These are phyloP conservation scores for Patellaria atrata DNA, from an alignment of 495 filamentous ascomycete species.

Conservation along the genomic window DNA sequence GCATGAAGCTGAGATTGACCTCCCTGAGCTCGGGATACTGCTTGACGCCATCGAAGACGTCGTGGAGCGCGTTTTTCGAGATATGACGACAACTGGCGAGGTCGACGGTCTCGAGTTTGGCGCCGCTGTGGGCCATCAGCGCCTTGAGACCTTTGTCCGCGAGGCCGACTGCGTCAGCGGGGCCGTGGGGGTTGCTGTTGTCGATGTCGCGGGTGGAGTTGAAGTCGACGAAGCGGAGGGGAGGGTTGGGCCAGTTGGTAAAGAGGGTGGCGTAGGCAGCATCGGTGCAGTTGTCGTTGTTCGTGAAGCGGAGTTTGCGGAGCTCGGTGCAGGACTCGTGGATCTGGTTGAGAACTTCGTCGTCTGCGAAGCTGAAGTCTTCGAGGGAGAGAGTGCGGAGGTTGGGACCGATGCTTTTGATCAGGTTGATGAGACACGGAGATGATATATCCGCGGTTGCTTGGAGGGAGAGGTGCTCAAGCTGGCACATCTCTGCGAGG, in stretches of 20 bases:
- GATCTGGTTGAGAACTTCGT: constrained; percentile 36
- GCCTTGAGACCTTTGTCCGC: constrained; percentile 58
- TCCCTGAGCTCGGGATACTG: constrained; percentile 50
- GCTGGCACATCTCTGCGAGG: constrained; percentile 40
- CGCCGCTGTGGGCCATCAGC: constrained; percentile 72
- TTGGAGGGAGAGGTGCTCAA: constrained; percentile 61
- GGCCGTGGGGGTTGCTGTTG: constrained; percentile 47
- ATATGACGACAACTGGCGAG: constrained; percentile 72
- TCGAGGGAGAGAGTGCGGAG: constrained; percentile 62
- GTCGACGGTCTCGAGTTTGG: constrained; percentile 45
- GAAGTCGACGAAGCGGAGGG: constrained; percentile 54
- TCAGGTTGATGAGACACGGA: constrained; percentile 41
- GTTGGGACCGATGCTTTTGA: constrained; percentile 41
- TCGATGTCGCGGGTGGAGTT: constrained; percentile 62
- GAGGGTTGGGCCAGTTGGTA: constrained; percentile 54
- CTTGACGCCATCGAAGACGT: constrained; percentile 46
- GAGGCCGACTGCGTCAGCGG: constrained; percentile 45
- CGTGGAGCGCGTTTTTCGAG: constrained; percentile 46
- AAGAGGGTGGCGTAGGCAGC: constrained; percentile 57
- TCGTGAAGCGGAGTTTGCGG: constrained; percentile 59
- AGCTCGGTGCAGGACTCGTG: constrained; percentile 53
- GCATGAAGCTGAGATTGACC: constrained; percentile 68
- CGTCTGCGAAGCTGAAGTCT: constrained; percentile 29
- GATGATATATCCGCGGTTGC: constrained; percentile 41
- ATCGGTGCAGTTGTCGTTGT: constrained; percentile 61